These are phyloP conservation scores for Hawksworthiomyces lignivorus DNA, from an alignment of 2,329 filamentous ascomycete genomes.

Conservation along the genomic window DNA sequence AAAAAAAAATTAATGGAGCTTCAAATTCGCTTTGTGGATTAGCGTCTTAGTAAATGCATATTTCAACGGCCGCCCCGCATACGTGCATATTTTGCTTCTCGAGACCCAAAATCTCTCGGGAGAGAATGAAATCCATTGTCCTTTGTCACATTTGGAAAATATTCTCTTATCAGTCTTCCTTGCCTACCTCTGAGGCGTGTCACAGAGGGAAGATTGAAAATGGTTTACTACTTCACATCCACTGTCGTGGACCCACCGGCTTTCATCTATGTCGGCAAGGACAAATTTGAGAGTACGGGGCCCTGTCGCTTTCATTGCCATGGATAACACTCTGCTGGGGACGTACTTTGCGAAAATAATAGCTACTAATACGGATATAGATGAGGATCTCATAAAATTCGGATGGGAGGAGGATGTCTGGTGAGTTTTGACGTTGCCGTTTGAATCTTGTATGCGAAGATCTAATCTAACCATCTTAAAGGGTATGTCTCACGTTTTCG, in stretches of 20 bases:
- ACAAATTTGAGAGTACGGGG: constrained; percentile 90
- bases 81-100: background rate
- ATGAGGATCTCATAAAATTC: constrained; percentile 92
- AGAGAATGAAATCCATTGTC: background rate
- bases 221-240: constrained; percentile 97
- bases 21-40: constrained; percentile 1
- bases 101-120: background rate
- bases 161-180: too few species aligned
- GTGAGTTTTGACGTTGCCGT: constrained; percentile 42
- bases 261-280: constrained; percentile 93
- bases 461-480: too few species aligned
- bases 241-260: constrained; percentile 73
- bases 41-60: constrained; percentile 1
- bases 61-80: background rate
- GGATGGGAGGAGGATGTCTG: constrained; percentile 95
- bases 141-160: too few species aligned
- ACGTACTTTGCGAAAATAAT: background rate
- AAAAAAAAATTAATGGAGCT: constrained; percentile 7
- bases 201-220: constrained; percentile 29
- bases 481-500: too few species aligned
- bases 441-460: too few species aligned
- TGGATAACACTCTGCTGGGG: too few species aligned
- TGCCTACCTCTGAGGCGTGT: too few species aligned
- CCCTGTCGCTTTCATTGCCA: too few species aligned
- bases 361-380: constrained; percentile 38